phyloP scores from a whole-genome alignment of 768 basidiomycete species.

The Trametes meyenii region DNA sequence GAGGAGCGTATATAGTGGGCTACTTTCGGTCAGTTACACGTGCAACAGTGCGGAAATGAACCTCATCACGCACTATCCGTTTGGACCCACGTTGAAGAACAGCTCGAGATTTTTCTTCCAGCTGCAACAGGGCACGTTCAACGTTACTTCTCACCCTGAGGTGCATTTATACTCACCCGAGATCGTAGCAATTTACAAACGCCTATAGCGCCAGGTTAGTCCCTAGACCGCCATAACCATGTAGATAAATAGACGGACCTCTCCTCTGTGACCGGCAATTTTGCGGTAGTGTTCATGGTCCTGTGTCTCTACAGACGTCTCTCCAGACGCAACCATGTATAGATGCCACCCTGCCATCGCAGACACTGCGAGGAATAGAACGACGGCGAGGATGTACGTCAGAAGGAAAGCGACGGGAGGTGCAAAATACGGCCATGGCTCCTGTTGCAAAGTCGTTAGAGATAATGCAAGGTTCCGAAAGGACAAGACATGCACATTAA shows the following conservation, averaged over 20 bases:
- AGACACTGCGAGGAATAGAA: slow-evolving; percentile 74
- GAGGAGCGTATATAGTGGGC: slow-evolving; percentile 78
- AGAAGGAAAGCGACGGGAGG: slow-evolving; percentile 75
- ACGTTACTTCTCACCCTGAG: background rate
- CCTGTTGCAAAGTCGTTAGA: slow-evolving; percentile 12
- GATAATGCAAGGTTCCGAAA: background rate
- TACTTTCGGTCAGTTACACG: slow-evolving; percentile 32
- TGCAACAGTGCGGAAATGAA: background rate
- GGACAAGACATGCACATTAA: slow-evolving; percentile 38
- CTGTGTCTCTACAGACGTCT: slow-evolving; percentile 89
- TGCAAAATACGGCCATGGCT: slow-evolving; percentile 41
- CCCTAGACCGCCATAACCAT: background rate
- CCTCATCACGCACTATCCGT: slow-evolving; percentile 71
- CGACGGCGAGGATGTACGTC: slow-evolving; percentile 72
- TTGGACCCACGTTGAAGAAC: slow-evolving; percentile 85
- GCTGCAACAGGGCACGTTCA: slow-evolving; percentile 34
- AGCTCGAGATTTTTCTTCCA: slow-evolving; percentile 69
- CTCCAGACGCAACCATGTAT: slow-evolving; percentile 69
- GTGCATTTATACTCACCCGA: slow-evolving; percentile 54
- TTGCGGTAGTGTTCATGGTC: slow-evolving; percentile 81
- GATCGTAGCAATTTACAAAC: slow-evolving; percentile 91
- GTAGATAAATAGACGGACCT: slow-evolving; percentile 49
- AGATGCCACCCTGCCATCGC: slow-evolving; percentile 77
- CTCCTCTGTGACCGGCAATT: slow-evolving; percentile 66
- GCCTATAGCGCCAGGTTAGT: slow-evolving; percentile 41